Evolutionary conservation across 192 early-diverging fungal genomes (phyloP).

Genomic region (Coemansia sp.): DNA sequence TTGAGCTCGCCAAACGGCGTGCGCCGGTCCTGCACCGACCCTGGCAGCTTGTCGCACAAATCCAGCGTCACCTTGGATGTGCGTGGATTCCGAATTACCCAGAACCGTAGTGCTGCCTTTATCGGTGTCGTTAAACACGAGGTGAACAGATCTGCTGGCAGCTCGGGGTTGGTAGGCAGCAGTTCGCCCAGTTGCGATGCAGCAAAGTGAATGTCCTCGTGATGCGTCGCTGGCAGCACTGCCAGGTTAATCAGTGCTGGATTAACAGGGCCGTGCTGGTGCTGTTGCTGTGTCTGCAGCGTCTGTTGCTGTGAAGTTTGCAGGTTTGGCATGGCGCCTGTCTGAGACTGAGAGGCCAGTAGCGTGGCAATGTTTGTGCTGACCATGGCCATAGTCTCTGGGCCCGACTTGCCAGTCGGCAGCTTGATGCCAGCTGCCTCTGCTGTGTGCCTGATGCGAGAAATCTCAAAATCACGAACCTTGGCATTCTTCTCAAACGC

Average conservation of each 20-base stretch:
- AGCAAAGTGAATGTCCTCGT: conserved; percentile 91
- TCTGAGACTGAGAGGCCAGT: conserved; percentile 16
- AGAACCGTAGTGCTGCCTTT: conserved; percentile 89
- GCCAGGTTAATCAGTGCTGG: conserved; percentile 46
- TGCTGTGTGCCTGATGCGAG: conserved; percentile 40
- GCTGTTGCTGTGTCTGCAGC: conserved; percentile 9
- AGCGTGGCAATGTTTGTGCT: conserved; percentile 24
- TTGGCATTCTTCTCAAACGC: conserved; percentile 89
- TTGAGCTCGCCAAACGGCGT: conserved; percentile 97
- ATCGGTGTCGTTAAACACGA: conserved; percentile 95
- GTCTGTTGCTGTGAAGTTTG: conserved; percentile 9
- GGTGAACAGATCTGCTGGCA: conserved; percentile 97
- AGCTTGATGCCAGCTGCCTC: conserved; percentile 36
- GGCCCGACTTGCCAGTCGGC: conserved; percentile 15
- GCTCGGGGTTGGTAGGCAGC: conserved; percentile 87
- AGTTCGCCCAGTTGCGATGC: conserved; percentile 82
- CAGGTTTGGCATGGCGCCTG: not conserved
- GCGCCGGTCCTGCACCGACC: conserved; percentile 82
- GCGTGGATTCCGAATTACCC: conserved; percentile 82
- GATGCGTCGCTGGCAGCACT: conserved; percentile 42
- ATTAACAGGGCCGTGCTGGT: conserved; percentile 26
- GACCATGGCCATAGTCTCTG: conserved; percentile 21
- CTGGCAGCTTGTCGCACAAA: conserved; percentile 67
- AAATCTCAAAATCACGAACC: conserved; percentile 74
- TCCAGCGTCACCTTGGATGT: conserved; percentile 71